phyloP scores from a whole-genome alignment of 1,139 yeast genomes.

The Suhomyces anneliseae region DNA sequence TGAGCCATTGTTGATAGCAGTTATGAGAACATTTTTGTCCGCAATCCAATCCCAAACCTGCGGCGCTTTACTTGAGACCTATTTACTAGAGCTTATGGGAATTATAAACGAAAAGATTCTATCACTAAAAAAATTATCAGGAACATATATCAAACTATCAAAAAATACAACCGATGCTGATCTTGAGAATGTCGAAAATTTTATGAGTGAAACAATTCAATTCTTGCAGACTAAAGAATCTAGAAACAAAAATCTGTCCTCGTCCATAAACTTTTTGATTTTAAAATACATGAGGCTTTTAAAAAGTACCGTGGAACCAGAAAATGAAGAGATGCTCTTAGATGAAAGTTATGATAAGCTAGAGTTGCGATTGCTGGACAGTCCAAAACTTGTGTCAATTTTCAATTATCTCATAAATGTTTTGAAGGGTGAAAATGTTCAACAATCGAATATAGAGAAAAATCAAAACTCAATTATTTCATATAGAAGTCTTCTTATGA shows the following conservation, averaged over 20 bases:
- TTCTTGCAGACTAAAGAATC: slow-evolving; percentile 15
- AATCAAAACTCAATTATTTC: slow-evolving; percentile 14
- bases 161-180: slow-evolving; percentile 14
- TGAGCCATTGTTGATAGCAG: slow-evolving; percentile 45
- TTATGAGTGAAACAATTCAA: slow-evolving; percentile 13
- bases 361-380: background rate
- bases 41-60: slow-evolving; percentile 34
- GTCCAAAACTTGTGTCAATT: background rate
- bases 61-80: slow-evolving; percentile 43
- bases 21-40: slow-evolving; percentile 43
- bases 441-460: slow-evolving; percentile 9
- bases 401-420: background rate
- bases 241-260: slow-evolving; percentile 7
- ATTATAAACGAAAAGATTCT: slow-evolving; percentile 52
- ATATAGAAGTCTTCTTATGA: slow-evolving; percentile 16
- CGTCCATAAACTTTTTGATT: slow-evolving; percentile 15
- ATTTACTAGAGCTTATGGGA: slow-evolving; percentile 57
- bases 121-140: slow-evolving; percentile 21
- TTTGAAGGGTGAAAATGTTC: background rate
- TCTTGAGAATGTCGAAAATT: slow-evolving; percentile 8
- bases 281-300: slow-evolving; percentile 12
- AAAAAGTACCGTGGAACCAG: background rate
- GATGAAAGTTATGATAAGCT: too few relatives aligned
- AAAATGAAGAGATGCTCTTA: background rate
- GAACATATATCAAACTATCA: slow-evolving; percentile 15